Evolutionary conservation across 306 rosid species (phyloP), one percentile per base, ranked within the genome.

Genomic region (Fragaria ananassa): DNA sequence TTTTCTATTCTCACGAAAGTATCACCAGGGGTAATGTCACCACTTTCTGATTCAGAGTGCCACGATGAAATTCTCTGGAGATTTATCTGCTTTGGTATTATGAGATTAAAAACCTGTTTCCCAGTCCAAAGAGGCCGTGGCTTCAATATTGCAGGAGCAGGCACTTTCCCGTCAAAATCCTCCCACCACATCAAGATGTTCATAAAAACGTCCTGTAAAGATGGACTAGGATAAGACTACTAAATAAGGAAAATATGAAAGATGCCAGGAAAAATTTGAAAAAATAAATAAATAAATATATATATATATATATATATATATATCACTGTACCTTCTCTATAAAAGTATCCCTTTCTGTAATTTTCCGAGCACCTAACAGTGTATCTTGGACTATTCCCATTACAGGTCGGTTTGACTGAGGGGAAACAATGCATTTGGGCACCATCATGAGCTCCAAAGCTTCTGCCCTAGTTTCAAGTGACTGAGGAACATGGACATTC

Each of bases 111-210:
- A 68, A 95, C 99, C 86, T 95, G 99, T 71, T 95, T 95, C 75
- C 99, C 99, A 31, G 99, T 95, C 99, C 99, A 95, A 75, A 92
- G 76, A 68, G 99, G 99, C 71, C 90, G 92, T 41, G 99, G 99
- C 89, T 95, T 95, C 85, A 90, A 83, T 77, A 95, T 91, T 70
- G 97, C 75, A 53, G 99, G 99, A 77, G 97, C 85, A 25, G 99
- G 99, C 74, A 95, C 87, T 82, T 92, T 92, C 70, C 99, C 97
- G 37, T 95, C 99, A 87, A 95, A 95, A 81, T 95, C 99, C 84
- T 95, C 99, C 99, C 97, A 95, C 97, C 99, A 95, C 99, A 95
- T 95, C 92, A 95, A 85, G 68, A 89, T 95, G 85, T 95, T 95
- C 99, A 95, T 95, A 68, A 95, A 92, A 83, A 89, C 99, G 78